Evolutionary conservation across 331 rosid genomes (phyloP), one percentile per base, ranked within the genome.

Genomic region (Pyrus hybrid): DNA sequence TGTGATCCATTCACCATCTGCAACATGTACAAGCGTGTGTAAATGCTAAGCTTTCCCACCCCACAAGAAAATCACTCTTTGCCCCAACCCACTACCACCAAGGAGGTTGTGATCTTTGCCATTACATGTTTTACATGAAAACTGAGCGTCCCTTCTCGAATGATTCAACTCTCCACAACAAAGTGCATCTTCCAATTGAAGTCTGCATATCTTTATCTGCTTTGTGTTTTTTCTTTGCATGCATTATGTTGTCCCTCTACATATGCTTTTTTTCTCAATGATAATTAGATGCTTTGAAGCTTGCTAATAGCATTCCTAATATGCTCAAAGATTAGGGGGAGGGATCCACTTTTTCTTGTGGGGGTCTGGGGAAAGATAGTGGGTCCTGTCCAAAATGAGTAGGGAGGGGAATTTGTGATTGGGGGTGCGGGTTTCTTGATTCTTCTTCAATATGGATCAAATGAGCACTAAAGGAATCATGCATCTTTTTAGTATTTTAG

Each of bases 181-280:
- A 41, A 70, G 80, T 74, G 83, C 77, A 17, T 79, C 49, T 61
- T 63, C 78, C 81, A 66, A 51, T 41, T 41, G 72, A 74, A 54
- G 74, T 63, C 68, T 81, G 67, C 76, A 45, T 67, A 35, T 66
- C 60, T 79, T 77, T 76, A 70, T 76, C 76, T 83, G 73, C 79
- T 79, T 75, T 71, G 60, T 72, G 64, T 71, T 56, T 37, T 79
- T 83, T 79, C 86, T 80, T 83, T 76, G 77, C 79, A 68, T 80
- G 77, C 86, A 83, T 83, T 61, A 83, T 83, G 74, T 63, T 83
- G 86, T 83, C 86, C 84, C 70, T 76, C 81, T 54, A 16, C 72
- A 69, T 25, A 71, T 66, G 76, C 75, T 76, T 75, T 75, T 41
- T 41, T 41, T 71, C 43, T 72, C 62, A 60, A 71, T 71, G 78